phyloP scores from a whole-genome alignment of 1,284 basidiomycete species.

The Golubevia sp. region DNA sequence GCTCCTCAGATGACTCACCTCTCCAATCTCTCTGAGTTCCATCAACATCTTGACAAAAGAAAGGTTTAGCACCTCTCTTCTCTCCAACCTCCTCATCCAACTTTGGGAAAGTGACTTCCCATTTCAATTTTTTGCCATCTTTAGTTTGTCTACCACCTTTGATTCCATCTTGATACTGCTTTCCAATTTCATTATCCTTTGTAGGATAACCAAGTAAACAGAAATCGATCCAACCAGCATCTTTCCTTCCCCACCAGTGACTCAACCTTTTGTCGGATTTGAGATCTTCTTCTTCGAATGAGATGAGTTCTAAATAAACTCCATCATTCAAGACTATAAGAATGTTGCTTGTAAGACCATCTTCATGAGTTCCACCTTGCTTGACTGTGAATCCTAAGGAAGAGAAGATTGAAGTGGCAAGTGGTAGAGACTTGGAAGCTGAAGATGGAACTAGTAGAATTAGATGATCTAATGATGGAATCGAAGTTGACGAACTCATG shows the following conservation, averaged over 20 bases:
- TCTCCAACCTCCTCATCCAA: conserved; percentile 10
- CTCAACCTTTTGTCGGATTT: conserved; percentile 15
- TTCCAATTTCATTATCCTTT: conserved; percentile 12
- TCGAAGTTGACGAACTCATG: too few species aligned
- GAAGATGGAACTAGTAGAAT: conserved; percentile 28
- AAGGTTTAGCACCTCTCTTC: conserved; percentile 19
- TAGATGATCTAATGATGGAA: conserved; percentile 38
- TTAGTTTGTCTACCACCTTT: conserved; percentile 24
- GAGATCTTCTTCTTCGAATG: conserved; percentile 22
- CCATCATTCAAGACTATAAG: conserved; percentile 38
- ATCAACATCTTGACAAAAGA: conserved; percentile 33
- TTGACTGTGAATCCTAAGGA: conserved; percentile 33
- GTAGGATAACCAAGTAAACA: conserved; percentile 20
- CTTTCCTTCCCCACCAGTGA: conserved; percentile 35
- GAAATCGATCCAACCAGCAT: conserved; percentile 41
- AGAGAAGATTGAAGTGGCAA: conserved; percentile 20
- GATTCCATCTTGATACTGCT: conserved; percentile 12
- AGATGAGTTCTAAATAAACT: conserved; percentile 39
- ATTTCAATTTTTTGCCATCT: conserved; percentile 22
- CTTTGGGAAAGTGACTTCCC: conserved; percentile 36
- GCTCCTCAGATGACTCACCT: too few species aligned
- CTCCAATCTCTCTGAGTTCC: conserved; percentile 18
- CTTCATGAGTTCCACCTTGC: conserved; percentile 30
- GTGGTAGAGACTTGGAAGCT: conserved; percentile 11
- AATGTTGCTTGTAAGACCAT: conserved; percentile 32